Base-by-base conservation (phyloP, 2,329 filamentous ascomycete genomes). In the Fusarium anthophilum region DNA sequence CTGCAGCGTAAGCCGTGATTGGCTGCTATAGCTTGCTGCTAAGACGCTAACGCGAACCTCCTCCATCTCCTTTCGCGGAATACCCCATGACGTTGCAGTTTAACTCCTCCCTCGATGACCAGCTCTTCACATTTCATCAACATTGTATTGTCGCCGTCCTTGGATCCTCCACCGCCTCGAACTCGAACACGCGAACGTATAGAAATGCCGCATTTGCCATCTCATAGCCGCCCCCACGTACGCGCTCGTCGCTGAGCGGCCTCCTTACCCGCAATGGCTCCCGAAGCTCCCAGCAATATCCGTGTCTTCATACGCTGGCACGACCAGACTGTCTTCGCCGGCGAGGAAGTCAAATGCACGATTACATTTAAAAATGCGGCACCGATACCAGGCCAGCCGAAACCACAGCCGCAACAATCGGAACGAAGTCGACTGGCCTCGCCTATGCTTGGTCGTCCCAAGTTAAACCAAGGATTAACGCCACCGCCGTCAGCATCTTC, bases 281-380 rank as follows among this genome's bases (percentile, higher is more conserved):
- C 86, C 76, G 86, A 88, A 78, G 81, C 79, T 75, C 78, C 82
- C 70, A 86, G 85, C 84, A 96, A 97, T 86, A 94, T 99, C 82
- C 93, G 95, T 83, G 96, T 98, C 83, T 98, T 96, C 82, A 94
- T 99, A 83, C 92, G 92, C 85, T 99, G 96, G 93, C 93, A 94
- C 82, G 94, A 97, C 81, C 92, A 96, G 82, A 95, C 94, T 71
- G 94, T 99, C 79, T 99, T 98, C 84, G 94, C 96, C 65, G 96
- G 96, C 83, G 96, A 99, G 87, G 93, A 98, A 80, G 90, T 98
- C 80, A 94, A 95, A 85, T 98, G 96, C 84, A 95, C 92, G 76
- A 97, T 99, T 82, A 98, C 94, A 57, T 99, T 99, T 85, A 96
- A 93, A 84, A 99, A 99, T 82, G 89, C 95, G 72, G 88, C 90